phyloP scores from a whole-genome alignment of 2,329 filamentous ascomycete species.

The Coniochaeta prunicola region DNA sequence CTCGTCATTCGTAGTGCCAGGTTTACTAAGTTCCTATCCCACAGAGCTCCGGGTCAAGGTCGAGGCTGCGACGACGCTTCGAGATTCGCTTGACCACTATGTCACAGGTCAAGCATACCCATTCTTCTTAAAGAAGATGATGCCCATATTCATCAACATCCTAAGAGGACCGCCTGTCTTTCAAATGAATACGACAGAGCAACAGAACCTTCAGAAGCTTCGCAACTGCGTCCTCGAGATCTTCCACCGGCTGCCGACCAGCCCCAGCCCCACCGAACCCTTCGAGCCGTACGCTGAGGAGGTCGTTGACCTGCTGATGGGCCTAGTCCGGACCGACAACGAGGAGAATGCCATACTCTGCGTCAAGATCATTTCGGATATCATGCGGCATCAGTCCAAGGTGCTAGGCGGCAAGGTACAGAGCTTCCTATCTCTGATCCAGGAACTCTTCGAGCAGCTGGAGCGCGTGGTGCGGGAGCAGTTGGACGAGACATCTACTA shows the following conservation, averaged over 20 bases:
- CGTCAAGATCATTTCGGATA: constrained; percentile 96
- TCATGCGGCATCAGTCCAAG: constrained; percentile 88
- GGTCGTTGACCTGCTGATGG: constrained; percentile 85
- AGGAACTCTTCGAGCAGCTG: constrained; percentile 94
- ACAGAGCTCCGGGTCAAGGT: constrained; percentile 75
- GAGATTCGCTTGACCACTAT: constrained; percentile 88
- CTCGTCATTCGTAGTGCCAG: background rate
- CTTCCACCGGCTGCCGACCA: constrained; percentile 72
- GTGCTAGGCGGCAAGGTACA: constrained; percentile 74
- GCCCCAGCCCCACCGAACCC: constrained; percentile 65
- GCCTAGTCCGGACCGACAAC: constrained; percentile 82
- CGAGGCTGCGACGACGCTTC: constrained; percentile 75
- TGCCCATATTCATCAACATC: constrained; percentile 83
- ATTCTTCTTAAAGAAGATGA: constrained; percentile 75
- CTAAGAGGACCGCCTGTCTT: constrained; percentile 84
- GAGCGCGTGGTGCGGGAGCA: constrained; percentile 92
- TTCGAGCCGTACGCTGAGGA: constrained; percentile 85
- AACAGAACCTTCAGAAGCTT: constrained; percentile 64
- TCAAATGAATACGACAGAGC: constrained; percentile 81
- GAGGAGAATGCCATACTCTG: constrained; percentile 98
- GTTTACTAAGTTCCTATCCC: background rate
- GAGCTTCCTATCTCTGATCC: constrained; percentile 81
- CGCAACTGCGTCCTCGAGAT: constrained; percentile 93
- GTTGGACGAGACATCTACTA: constrained; percentile 66
- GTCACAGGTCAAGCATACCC: constrained; percentile 70